Conservation (phyloP, 2,329 filamentous ascomycete species). For the Fusarium caatingaense region DNA sequence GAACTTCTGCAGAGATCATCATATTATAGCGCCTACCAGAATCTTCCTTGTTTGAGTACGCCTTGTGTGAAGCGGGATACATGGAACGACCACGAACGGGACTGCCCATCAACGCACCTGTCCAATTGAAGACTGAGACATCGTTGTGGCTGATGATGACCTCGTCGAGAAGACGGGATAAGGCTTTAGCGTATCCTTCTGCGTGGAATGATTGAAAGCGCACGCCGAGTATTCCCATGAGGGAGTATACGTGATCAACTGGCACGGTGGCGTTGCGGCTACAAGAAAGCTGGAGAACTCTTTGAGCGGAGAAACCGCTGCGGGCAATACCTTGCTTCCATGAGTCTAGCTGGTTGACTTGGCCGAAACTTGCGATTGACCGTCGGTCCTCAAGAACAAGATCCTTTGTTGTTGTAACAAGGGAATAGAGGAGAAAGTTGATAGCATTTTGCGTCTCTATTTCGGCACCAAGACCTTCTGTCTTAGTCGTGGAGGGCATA, state of each 20-base stretch:
- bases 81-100: constrained; percentile 3
- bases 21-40: neutral
- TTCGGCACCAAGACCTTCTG: neutral
- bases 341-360: neutral
- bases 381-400: neutral
- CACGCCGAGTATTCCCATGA: constrained; percentile 6
- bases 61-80: constrained; percentile 3
- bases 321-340: neutral
- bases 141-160: constrained; percentile 4
- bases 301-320: neutral
- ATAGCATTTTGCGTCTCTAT: neutral
- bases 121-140: constrained; percentile 7
- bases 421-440: neutral
- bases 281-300: neutral
- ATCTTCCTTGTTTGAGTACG: neutral
- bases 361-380: neutral
- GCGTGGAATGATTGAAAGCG: constrained; percentile 5
- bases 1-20: constrained; percentile 2
- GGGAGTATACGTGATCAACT: constrained; percentile 3
- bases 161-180: neutral
- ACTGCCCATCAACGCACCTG: neutral
- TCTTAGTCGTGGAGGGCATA: accelerated
- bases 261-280: neutral
- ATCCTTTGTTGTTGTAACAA: neutral
- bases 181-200: neutral